Base-by-base conservation (phyloP, 208 protist genomes). In the Acanthamoeba royreba region DNA sequence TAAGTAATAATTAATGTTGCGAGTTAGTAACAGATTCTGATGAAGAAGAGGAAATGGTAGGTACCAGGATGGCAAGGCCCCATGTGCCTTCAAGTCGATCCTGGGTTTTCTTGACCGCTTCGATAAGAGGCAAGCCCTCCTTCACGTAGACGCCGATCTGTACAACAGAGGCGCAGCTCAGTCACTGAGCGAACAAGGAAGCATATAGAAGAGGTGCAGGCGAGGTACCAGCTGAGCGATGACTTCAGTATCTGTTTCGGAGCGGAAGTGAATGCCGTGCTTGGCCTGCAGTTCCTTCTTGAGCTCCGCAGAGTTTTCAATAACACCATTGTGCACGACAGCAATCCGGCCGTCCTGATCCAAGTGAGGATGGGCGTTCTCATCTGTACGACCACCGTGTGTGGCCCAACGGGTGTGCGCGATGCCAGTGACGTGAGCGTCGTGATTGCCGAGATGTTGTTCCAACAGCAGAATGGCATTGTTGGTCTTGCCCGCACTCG, bases 251-350 rank as follows among this genome's bases (percentile, higher is more conserved):
- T 98, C 97, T 11, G 96, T 98, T 53, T 98, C 96, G 22, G 94
- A 96, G 53, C 81, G 31, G 63, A 97, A 97, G 33, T 52, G 31
- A 83, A 97, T 92, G 35, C 97, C 97, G 77, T 97, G 96, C 55
- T 86, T 43, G n/a, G 46, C 22, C 49, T 77, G 79, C 7, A 97
- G 79, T 53, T 94, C 45, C 66, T 96, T 87, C 69, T 93, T 95
- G 15, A 98, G 90, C 49, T 53, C 42, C 19, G 22, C 45, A 49
- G 83, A 94, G 95, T 98, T 98, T 77, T 96, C 93, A 66, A 98
- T 97, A 40, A 98, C 96, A 42, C 97, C 97, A 72, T 98, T 98
- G 96, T 98, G 97, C 45, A 98, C 95, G n/a, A 98, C 85, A 11
- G 93, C 96, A n/a, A 98, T 43, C 53, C 81, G 49, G 46, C 72